These are phyloP conservation scores for Cytospora mali DNA, from an alignment of 2,329 filamentous ascomycete genomes.

Conservation along the genomic window DNA sequence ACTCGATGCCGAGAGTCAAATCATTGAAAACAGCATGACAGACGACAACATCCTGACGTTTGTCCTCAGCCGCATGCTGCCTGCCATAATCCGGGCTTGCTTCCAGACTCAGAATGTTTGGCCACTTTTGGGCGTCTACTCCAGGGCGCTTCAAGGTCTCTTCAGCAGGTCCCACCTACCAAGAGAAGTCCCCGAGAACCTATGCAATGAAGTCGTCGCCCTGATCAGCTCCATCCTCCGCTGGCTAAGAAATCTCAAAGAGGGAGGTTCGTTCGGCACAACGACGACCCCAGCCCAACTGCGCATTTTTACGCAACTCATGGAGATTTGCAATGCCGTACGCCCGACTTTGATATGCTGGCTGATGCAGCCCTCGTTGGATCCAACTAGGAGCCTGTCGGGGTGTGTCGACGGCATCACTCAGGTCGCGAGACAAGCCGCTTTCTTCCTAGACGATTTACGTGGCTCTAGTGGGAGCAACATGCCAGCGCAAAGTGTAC, in stretches of 20 bases:
- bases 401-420: conserved; percentile 7
- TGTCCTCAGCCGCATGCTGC: conserved; percentile 55
- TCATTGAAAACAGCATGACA: conserved; percentile 54
- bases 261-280: conserved; percentile 12
- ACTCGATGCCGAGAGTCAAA: conserved; percentile 48
- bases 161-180: conserved; percentile 41
- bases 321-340: conserved; percentile 23
- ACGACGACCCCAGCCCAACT: conserved; percentile 31
- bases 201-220: conserved; percentile 38
- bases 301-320: conserved; percentile 30
- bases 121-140: conserved; percentile 55
- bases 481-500: background rate
- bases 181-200: conserved; percentile 41
- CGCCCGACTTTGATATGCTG: conserved; percentile 21
- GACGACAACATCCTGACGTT: conserved; percentile 50
- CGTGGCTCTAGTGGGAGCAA: background rate
- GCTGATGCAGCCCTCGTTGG: conserved; percentile 15
- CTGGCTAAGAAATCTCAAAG: conserved; percentile 29
- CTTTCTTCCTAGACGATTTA: background rate
- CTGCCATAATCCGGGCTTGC: conserved; percentile 50
- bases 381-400: conserved; percentile 3
- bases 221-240: conserved; percentile 37
- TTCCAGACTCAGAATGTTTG: conserved; percentile 43
- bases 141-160: conserved; percentile 44
- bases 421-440: conserved; percentile 14